Conservation (phyloP, 768 basidiomycete species). For the Leccinum broughii region DNA sequence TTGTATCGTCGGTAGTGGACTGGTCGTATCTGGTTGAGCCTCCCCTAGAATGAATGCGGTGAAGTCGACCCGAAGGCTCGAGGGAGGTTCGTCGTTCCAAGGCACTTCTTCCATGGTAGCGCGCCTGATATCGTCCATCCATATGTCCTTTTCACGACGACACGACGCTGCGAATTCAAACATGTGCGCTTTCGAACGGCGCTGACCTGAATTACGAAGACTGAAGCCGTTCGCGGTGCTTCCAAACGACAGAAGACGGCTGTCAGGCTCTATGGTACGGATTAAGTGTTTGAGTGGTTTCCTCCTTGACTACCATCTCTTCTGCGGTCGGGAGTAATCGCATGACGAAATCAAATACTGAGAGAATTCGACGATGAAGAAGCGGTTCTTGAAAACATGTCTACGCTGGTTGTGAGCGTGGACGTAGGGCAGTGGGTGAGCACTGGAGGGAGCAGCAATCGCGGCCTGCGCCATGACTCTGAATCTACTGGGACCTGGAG, state of each 20-base stretch:
- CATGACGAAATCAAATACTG: constrained; percentile 92
- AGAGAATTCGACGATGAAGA: constrained; percentile 74
- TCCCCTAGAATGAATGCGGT: no score
- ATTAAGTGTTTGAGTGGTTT: constrained; percentile 94
- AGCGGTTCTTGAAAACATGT: constrained; percentile 55
- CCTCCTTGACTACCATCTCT: constrained; percentile 91
- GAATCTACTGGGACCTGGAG: constrained; percentile 2
- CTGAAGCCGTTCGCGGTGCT: constrained; percentile 98
- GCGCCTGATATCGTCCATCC: no score
- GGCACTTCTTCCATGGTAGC: no score
- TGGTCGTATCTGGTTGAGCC: no score
- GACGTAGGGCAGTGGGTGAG: constrained; percentile 28
- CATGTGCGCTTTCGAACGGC: neutral
- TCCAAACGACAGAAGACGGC: constrained; percentile 89
- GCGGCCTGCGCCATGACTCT: constrained; percentile 32
- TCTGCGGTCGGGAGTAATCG: constrained; percentile 88
- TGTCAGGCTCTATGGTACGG: constrained; percentile 90
- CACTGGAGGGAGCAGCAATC: constrained; percentile 16
- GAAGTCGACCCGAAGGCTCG: no score
- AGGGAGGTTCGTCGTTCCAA: no score
- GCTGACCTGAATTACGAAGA: constrained; percentile 87
- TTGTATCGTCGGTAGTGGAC: no score
- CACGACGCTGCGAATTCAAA: no score
- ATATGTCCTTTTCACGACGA: no score
- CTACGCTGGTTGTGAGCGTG: constrained; percentile 39